phyloP scores from a whole-genome alignment of 768 basidiomycete genomes.

The Multifurca ochricompacta region DNA sequence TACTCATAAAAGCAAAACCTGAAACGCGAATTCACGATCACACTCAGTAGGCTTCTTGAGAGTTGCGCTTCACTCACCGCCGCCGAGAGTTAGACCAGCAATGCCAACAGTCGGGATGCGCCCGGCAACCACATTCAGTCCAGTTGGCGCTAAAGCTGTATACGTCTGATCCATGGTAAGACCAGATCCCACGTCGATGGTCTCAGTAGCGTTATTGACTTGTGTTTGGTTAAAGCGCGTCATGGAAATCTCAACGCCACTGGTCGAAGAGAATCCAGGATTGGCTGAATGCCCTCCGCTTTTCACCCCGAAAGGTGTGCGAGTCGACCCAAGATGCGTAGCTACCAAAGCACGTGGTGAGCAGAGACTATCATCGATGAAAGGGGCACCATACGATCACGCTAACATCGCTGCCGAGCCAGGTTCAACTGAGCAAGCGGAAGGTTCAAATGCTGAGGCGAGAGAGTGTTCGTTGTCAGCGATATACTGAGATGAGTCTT shows the following conservation, averaged over 20 bases:
- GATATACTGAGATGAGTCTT: conserved; percentile 7
- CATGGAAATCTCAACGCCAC: conserved; percentile 25
- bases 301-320: conserved; percentile 16
- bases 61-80: conserved; percentile 9
- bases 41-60: neutral
- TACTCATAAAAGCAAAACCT: conserved; percentile 30
- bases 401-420: conserved; percentile 17
- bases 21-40: neutral
- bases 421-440: conserved; percentile 22
- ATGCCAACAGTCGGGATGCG: conserved; percentile 21
- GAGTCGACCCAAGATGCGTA: conserved; percentile 8
- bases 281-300: conserved; percentile 23
- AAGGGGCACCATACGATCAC: conserved; percentile 3
- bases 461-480: conserved; percentile 8
- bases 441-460: neutral
- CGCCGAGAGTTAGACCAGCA: conserved; percentile 23
- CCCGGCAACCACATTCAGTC: conserved; percentile 22
- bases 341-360: neutral
- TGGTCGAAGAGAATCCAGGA: conserved; percentile 24
- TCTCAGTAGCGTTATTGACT: neutral
- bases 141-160: conserved; percentile 5
- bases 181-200: conserved; percentile 21
- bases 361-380: neutral
- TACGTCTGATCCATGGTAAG: conserved; percentile 26
- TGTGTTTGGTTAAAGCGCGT: conserved; percentile 15